Evolutionary conservation across 495 filamentous ascomycete species (phyloP).

Genomic region (Penicillium tannophilum): DNA sequence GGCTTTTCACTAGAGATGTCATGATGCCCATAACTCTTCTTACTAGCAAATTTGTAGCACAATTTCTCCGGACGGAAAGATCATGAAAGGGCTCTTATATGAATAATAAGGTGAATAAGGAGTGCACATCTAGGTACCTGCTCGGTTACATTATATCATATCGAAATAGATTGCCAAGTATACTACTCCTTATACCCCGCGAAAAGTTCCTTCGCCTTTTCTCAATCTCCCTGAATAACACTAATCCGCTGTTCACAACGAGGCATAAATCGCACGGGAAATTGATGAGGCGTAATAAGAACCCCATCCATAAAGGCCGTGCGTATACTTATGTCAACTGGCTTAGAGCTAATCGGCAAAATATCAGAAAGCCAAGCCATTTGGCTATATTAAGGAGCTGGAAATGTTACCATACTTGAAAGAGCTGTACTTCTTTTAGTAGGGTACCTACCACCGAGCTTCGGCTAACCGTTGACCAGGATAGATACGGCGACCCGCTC

Average conservation of each 20-base stretch:
- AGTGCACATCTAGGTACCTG: too few relatives aligned
- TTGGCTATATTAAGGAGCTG: slow-evolving; percentile 8
- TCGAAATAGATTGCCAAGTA: neutral
- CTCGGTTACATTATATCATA: neutral
- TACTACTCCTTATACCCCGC: neutral
- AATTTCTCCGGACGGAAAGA: too few relatives aligned
- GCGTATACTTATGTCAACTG: neutral
- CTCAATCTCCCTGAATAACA: neutral
- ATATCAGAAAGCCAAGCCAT: slow-evolving; percentile 6
- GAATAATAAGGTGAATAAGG: too few relatives aligned
- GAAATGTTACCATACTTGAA: neutral
- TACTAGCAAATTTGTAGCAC: too few relatives aligned
- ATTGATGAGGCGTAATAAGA: neutral
- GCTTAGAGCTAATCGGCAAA: neutral
- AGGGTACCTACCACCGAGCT: slow-evolving; percentile 25
- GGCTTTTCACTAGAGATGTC: too few relatives aligned
- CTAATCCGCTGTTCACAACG: neutral
- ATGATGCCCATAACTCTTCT: too few relatives aligned
- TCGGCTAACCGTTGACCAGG: slow-evolving; percentile 12
- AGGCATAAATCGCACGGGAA: slow-evolving; percentile 1
- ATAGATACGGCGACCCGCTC: slow-evolving; percentile 28
- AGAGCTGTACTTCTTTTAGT: neutral
- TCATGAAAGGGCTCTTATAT: too few relatives aligned
- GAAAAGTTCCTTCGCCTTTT: neutral
- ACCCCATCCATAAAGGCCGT: neutral